Evolutionary conservation across 371 early-diverging fungal species (phyloP).

Genomic region (Syncephalastrum racemosum): DNA sequence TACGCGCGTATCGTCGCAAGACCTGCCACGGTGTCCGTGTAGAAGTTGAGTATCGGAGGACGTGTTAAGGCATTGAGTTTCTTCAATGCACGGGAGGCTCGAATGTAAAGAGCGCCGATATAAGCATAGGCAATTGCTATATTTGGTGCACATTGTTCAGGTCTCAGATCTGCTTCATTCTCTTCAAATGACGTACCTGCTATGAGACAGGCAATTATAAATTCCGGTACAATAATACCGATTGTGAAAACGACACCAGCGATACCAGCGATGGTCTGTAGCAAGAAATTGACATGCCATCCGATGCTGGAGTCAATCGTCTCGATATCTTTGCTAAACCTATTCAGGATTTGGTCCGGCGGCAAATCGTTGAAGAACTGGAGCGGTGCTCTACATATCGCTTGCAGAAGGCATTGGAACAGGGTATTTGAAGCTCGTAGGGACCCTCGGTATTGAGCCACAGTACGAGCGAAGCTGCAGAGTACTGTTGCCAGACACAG

Average conservation of each 20-base stretch:
- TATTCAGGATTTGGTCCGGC: conserved; percentile 83
- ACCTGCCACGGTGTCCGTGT: conserved; percentile 56
- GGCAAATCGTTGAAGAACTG: conserved; percentile 90
- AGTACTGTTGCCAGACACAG: conserved; percentile 31
- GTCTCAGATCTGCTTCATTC: not conserved
- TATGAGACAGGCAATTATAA: conserved; percentile 42
- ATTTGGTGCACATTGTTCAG: not conserved
- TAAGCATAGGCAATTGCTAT: conserved; percentile 32
- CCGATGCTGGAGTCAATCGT: conserved; percentile 73
- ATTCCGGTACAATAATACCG: conserved; percentile 61
- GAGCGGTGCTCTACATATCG: conserved; percentile 69
- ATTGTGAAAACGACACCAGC: conserved; percentile 71
- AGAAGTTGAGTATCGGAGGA: conserved; percentile 52
- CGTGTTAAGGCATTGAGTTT: conserved; percentile 51
- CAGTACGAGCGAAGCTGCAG: conserved; percentile 50
- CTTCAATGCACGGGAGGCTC: conserved; percentile 54
- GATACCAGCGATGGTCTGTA: conserved; percentile 62
- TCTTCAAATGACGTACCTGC: conserved; percentile 24
- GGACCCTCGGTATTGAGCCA: conserved; percentile 59
- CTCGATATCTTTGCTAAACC: conserved; percentile 88
- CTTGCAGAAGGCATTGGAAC: conserved; percentile 56
- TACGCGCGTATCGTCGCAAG: conserved; percentile 58
- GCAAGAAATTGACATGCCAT: conserved; percentile 66
- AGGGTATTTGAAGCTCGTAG: conserved; percentile 63
- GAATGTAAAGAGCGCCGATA: conserved; percentile 55